A percentile compares a stretch with the other conserved stretches of the same genome.
phyloP scores from a whole-genome alignment of 2,329 filamentous ascomycete genomes.

The Sporothrix luriei region DNA sequence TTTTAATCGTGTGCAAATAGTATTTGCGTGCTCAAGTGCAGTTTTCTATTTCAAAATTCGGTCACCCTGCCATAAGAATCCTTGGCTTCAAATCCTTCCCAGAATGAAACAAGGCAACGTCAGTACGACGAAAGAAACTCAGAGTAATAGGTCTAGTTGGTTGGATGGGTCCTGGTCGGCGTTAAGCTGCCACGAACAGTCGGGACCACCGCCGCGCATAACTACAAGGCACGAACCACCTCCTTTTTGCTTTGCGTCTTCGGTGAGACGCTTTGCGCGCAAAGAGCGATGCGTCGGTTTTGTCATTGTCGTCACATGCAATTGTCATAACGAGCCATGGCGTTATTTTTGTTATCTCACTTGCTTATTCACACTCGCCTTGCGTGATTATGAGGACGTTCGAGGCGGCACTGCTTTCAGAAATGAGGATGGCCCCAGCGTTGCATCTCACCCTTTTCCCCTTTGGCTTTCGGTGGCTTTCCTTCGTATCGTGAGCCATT shows the following conservation, averaged over 20 bases:
- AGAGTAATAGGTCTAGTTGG: too few species aligned
- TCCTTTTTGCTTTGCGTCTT: slow-evolving; percentile 3
- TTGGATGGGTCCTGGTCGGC: background rate
- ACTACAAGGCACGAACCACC: slow-evolving; percentile 16
- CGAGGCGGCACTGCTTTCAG: background rate
- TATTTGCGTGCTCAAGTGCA: too few species aligned
- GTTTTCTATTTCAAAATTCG: background rate
- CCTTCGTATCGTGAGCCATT: slow-evolving; percentile 9
- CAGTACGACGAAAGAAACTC: background rate
- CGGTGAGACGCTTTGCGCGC: background rate
- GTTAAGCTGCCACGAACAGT: background rate
- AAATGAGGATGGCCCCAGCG: slow-evolving; percentile 20
- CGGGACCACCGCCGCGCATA: background rate
- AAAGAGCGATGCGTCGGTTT: background rate
- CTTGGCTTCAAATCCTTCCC: slow-evolving; percentile 8
- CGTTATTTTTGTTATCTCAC: too few species aligned
- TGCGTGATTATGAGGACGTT: background rate
- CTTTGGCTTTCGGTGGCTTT: slow-evolving; percentile 5
- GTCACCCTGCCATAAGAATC: background rate
- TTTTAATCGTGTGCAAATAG: too few species aligned
- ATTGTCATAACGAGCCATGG: too few species aligned
- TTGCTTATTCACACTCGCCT: background rate
- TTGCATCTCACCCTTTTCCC: background rate
- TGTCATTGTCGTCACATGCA: background rate
- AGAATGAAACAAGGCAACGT: background rate